Percentiles rank a stretch among this genome's conserved stretches.
Evolutionary conservation across 371 early-diverging fungal genomes (phyloP).

Genomic region (Apophysomyces trapeziformis): DNA sequence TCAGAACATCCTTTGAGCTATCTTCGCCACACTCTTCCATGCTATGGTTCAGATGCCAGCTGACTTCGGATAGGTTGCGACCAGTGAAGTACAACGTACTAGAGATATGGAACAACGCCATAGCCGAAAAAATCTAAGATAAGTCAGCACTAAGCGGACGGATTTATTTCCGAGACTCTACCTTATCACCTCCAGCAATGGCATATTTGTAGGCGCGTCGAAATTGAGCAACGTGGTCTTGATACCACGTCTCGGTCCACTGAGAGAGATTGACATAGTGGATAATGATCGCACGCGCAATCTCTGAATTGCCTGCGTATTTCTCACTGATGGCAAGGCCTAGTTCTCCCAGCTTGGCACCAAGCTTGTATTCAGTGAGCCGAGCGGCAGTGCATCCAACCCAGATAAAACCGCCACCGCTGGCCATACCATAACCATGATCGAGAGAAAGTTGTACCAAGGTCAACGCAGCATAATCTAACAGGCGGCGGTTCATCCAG

Average conservation of each 20-base stretch:
- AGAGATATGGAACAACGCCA: slow-evolving; percentile 44
- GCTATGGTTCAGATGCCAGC: slow-evolving; percentile 34
- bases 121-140: slow-evolving; percentile 36
- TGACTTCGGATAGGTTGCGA: slow-evolving; percentile 38
- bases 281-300: slow-evolving; percentile 41
- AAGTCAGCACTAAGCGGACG: background rate
- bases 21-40: slow-evolving; percentile 40
- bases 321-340: slow-evolving; percentile 42
- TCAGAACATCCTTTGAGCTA: slow-evolving; percentile 29
- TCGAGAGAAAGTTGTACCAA: slow-evolving; percentile 43
- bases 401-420: slow-evolving; percentile 47
- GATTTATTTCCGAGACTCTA: slow-evolving; percentile 15
- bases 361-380: slow-evolving; percentile 34
- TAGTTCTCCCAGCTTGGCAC: slow-evolving; percentile 40
- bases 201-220: slow-evolving; percentile 47
- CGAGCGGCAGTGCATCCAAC: slow-evolving; percentile 42
- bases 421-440: slow-evolving; percentile 37
- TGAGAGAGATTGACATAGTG: slow-evolving; percentile 42
- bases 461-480: slow-evolving; percentile 40
- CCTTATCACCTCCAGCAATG: slow-evolving; percentile 46
- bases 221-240: slow-evolving; percentile 38
- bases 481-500: slow-evolving; percentile 40
- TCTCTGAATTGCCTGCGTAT: slow-evolving; percentile 45
- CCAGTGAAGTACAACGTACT: slow-evolving; percentile 39
- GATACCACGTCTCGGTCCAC: slow-evolving; percentile 41